Evolutionary conservation across 176 grass and related monocot genomes (phyloP).

Genomic region (Tillandsia leiboldiana): DNA sequence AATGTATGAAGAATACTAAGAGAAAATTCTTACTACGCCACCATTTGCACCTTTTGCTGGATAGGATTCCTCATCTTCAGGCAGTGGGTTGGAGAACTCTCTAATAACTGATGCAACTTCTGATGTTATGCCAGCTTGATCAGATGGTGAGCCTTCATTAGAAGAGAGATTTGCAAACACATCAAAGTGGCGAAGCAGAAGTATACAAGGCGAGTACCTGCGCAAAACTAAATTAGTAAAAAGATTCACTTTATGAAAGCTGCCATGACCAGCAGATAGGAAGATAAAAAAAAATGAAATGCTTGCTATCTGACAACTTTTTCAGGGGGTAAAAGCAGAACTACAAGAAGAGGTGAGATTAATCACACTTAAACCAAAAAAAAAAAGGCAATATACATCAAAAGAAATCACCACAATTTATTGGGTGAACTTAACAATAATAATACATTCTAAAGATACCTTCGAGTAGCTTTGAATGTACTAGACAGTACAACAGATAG

Average conservation of each 20-base stretch:
- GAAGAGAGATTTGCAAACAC: conserved; percentile 67
- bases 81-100: conserved; percentile 50
- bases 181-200: conserved; percentile 81
- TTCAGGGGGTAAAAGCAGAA: not conserved
- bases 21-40: conserved; percentile 37
- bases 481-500: conserved; percentile 56
- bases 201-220: conserved; percentile 87
- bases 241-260: conserved; percentile 11
- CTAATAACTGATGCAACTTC: conserved; percentile 70
- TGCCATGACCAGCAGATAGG: not conserved
- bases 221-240: conserved; percentile 25
- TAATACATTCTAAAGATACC: conserved; percentile 34
- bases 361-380: not conserved
- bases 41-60: conserved; percentile 32
- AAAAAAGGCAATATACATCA: not conserved
- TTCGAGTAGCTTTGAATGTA: conserved; percentile 76
- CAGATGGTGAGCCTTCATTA: conserved; percentile 60
- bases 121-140: conserved; percentile 60
- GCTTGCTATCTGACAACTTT: not conserved
- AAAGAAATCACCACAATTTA: not conserved
- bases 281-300: not conserved
- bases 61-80: conserved; percentile 32
- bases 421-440: not conserved
- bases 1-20: not conserved
- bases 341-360: not conserved